Percentiles rank a stretch among this genome's conserved stretches.
These are phyloP conservation scores for Eutypella sp. DNA, from an alignment of 2,329 filamentous ascomycete species.

Conservation along the genomic window DNA sequence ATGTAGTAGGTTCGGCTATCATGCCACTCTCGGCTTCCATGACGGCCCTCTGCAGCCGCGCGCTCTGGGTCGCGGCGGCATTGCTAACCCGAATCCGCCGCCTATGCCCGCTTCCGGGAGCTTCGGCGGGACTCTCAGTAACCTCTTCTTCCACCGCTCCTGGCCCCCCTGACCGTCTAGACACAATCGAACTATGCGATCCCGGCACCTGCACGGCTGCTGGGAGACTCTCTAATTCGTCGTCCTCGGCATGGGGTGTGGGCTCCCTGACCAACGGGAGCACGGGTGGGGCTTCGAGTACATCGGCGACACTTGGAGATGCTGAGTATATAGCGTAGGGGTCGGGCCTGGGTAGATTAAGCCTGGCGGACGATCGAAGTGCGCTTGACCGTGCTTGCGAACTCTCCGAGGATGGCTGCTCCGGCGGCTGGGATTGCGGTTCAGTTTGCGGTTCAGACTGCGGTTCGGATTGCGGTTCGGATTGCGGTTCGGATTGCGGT, in stretches of 20 bases:
- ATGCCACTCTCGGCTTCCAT: conserved; percentile 25
- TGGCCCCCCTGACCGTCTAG: conserved; percentile 12
- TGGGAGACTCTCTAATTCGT: conserved; percentile 12
- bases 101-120: conserved; percentile 51
- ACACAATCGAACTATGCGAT: conserved; percentile 14
- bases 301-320: conserved; percentile 5
- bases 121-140: conserved; percentile 48
- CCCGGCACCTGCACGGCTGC: conserved; percentile 10
- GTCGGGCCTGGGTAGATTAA: conserved; percentile 12
- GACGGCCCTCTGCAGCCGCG: conserved; percentile 38
- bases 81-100: conserved; percentile 33
- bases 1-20: conserved; percentile 27
- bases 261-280: neutral
- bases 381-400: conserved; percentile 17
- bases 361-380: conserved; percentile 10
- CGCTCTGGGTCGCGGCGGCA: conserved; percentile 32
- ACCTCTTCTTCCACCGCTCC: conserved; percentile 40
- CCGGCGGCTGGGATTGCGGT: too few relatives aligned
- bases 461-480: neutral
- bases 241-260: conserved; percentile 3
- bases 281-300: conserved; percentile 3
- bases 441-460: too few relatives aligned
- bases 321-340: conserved; percentile 12
- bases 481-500: neutral
- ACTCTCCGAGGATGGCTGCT: conserved; percentile 4